Conservation (phyloP, 2,329 filamentous ascomycete genomes). For the Aureobasidium subglaciale region DNA sequence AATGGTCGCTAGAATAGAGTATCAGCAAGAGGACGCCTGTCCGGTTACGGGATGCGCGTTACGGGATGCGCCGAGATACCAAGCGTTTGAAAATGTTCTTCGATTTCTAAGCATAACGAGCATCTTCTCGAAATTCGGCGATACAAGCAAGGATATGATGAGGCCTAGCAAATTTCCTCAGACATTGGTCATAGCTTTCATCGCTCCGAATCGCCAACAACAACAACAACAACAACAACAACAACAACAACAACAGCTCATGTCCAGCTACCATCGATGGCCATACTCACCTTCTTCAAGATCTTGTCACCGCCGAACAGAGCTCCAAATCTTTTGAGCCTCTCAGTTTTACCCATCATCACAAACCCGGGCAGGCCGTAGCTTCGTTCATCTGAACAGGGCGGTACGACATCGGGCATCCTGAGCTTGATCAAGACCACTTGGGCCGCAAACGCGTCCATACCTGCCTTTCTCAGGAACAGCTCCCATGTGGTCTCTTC, state of each 20-base stretch:
- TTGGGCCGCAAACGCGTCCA: constrained; percentile 69
- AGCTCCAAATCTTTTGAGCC: constrained; percentile 43
- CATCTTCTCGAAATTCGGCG: background rate
- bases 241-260: background rate
- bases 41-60: background rate
- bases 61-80: background rate
- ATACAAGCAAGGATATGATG: background rate
- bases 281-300: constrained; percentile 44
- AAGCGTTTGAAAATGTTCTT: background rate
- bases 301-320: constrained; percentile 50
- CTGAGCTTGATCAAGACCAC: constrained; percentile 48
- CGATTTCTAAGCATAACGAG: constrained; percentile 11
- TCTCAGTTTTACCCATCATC: constrained; percentile 46
- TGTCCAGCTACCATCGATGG: constrained; percentile 37
- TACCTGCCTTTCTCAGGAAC: constrained; percentile 56
- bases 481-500: constrained; percentile 62
- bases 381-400: constrained; percentile 17
- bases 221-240: too few species aligned
- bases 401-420: background rate
- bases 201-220: background rate
- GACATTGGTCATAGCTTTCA: constrained; percentile 7
- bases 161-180: constrained; percentile 6
- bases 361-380: constrained; percentile 51
- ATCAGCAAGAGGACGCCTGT: background rate
- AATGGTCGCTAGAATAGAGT: background rate